Evolutionary conservation across 73 alveolate species (phyloP), one percentile per base, ranked within the genome.

Genomic region (Diophrys sp.): DNA sequence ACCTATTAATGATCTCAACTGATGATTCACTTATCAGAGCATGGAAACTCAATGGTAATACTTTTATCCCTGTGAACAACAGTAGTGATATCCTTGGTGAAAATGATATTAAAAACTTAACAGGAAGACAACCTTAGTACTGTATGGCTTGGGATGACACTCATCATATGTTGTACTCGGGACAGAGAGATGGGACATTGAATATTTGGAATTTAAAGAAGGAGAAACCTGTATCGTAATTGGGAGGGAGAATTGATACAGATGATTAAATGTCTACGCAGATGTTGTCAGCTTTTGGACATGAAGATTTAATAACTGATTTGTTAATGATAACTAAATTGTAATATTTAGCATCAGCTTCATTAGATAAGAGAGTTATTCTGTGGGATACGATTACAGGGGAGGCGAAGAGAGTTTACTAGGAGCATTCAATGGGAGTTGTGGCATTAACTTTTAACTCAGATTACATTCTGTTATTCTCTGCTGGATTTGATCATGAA

Each of bases 401-500:
- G n/a, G 93, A 85, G 26, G 94, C 94, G 14, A 93, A 91, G 34
- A 91, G 91, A 74, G 72, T 78, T 27, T 62, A 91, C 23, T 89
- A 83, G 29, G 98, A 97, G 14, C 97, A 94, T 75, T 86, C 85
- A 71, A 77, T 91, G 74, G 98, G 97, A 24, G 89, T 94, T 2
- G 88, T 88, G 79, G 80, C 95, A 31, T 75, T 94, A 18, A 97
- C 91, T 79, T 94, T 97, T 97, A 77, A 91, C 77, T 91, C 88
- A 76, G 96, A 87, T 54, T 33, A 87, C 54, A 77, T 87, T 56
- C 85, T 93, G 30, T 73, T 94, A 11, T 81, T 94, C 25, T 72
- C 92, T 71, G 98, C 98, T 5, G 98, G 98, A 24, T 90, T 91
- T 54, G 98, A 91, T 82, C 97, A 94, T 79, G 98, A 95, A 75